phyloP scores from a whole-genome alignment of 805 yeast species.

The Cyberlindnera nakhonratchasimensis region DNA sequence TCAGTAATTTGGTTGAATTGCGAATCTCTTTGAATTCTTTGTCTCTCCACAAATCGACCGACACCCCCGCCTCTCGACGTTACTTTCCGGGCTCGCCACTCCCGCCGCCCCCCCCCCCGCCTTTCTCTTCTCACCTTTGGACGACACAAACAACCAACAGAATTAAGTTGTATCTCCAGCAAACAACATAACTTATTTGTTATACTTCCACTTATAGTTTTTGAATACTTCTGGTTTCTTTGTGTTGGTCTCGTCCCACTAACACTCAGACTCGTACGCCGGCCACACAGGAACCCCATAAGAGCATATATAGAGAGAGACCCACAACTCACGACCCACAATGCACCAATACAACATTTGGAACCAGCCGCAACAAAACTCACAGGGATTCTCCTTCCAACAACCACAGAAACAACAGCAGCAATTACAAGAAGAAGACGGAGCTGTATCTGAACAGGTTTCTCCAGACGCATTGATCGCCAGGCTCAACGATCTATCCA shows the following conservation, averaged over 20 bases:
- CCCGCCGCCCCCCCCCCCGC: too few relatives aligned
- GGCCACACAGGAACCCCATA: not conserved
- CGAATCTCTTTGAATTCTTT: too few relatives aligned
- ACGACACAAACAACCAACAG: too few relatives aligned
- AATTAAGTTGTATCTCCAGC: too few relatives aligned
- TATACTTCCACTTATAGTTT: too few relatives aligned
- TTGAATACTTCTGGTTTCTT: too few relatives aligned
- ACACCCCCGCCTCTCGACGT: too few relatives aligned
- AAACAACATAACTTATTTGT: too few relatives aligned
- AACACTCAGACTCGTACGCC: not conserved
- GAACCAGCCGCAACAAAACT: conserved; percentile 16
- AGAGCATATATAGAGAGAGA: not conserved
- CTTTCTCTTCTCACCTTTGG: not conserved
- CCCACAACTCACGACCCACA: too few relatives aligned
- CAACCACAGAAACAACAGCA: conserved; percentile 1
- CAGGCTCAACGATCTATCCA: conserved; percentile 21
- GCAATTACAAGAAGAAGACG: not conserved
- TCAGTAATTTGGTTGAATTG: too few relatives aligned
- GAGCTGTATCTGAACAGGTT: conserved; percentile 3
- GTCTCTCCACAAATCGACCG: not conserved
- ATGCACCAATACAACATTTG: conserved; percentile 19
- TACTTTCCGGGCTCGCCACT: too few relatives aligned
- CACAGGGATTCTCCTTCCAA: not conserved
- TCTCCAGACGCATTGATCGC: conserved; percentile 27
- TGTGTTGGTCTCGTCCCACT: too few relatives aligned